These are phyloP conservation scores for Daldinia grandis DNA, from an alignment of 495 filamentous ascomycete species.

Conservation along the genomic window DNA sequence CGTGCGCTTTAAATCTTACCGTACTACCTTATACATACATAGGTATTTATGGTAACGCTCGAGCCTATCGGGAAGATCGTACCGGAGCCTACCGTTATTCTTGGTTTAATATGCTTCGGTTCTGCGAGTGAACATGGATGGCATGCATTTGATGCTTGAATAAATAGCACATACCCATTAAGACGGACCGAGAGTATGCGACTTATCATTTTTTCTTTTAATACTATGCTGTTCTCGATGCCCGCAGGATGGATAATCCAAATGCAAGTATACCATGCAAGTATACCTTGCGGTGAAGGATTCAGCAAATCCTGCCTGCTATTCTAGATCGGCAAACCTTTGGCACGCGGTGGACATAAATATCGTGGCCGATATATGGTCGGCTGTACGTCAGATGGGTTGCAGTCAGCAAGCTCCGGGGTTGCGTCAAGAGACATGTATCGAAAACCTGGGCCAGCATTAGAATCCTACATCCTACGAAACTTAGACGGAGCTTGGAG, in stretches of 20 bases:
- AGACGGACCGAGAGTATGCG: slow-evolving; percentile 24
- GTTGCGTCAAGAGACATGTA: slow-evolving; percentile 24
- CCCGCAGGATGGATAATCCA: background rate
- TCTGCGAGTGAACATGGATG: background rate
- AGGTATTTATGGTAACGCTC: background rate
- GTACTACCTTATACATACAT: background rate
- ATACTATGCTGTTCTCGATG: slow-evolving; percentile 9
- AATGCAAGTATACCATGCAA: slow-evolving; percentile 20
- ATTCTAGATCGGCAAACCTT: slow-evolving; percentile 25
- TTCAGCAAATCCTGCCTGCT: slow-evolving; percentile 24
- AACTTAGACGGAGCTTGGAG: slow-evolving; percentile 17
- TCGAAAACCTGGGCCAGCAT: slow-evolving; percentile 22
- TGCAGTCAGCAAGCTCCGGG: slow-evolving; percentile 27
- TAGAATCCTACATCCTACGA: slow-evolving; percentile 28
- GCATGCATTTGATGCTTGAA: background rate
- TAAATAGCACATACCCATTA: slow-evolving; percentile 1
- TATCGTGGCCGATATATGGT: slow-evolving; percentile 13
- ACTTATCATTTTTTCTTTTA: slow-evolving; percentile 16
- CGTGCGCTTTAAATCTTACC: slow-evolving; percentile 4
- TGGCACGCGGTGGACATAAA: slow-evolving; percentile 11
- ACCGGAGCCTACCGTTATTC: background rate
- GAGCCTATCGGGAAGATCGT: background rate
- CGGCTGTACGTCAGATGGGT: slow-evolving; percentile 24
- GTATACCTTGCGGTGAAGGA: slow-evolving; percentile 33
- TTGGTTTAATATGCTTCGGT: background rate